Evolutionary conservation across 2,329 filamentous ascomycete species (phyloP), one percentile per base, ranked within the genome.

Genomic region (Aureobasidium pullulans): DNA sequence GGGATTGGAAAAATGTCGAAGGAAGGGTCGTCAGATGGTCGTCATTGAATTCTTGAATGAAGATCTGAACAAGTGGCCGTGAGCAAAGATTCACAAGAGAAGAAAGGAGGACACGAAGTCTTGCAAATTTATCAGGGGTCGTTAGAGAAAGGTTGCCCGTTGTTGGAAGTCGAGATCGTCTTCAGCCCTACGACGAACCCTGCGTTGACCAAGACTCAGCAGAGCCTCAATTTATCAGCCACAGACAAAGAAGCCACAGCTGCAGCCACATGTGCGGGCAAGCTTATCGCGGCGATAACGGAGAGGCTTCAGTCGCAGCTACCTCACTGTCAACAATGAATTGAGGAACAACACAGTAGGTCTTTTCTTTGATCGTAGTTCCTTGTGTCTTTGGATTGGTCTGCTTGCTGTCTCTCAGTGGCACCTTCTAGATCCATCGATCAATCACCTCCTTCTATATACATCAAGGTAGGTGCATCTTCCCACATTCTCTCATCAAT

Each of bases 101-200:
- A 37, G 34, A 46, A 46, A 19, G 32, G 37, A 46, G 28, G 15
- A 37, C 19, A 37, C 32, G 16, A 9, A 34, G 34, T 15, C 32
- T 13, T 36, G 19, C 40, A 46, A 56, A 56, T 44, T 56, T 56
- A 56, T 56, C 52, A 56, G 52, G 52, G 52, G 52, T 56, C 10
- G 52, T 36, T 15, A 36, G 31, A 37, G 34, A 39, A 57, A 48
- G 42, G 40, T 37, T 57, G 23, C 23, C 23, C 23, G 54, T 57
- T 40, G 53, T 57, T 57, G 42, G 40, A 40, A 39, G 42, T 57
- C 40, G 40, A 46, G 40, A 57, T 40, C 28, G 10, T 34, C 15
- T 32, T 48, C 54, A 57, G 54, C 54, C 53, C 43, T 57, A 57
- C 37, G 47, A 16, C 6, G 32, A 37, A 11, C 29, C 28, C 11